These are phyloP conservation scores for Infundibulicybe gibba DNA, from an alignment of 768 basidiomycete genomes.

Conservation along the genomic window DNA sequence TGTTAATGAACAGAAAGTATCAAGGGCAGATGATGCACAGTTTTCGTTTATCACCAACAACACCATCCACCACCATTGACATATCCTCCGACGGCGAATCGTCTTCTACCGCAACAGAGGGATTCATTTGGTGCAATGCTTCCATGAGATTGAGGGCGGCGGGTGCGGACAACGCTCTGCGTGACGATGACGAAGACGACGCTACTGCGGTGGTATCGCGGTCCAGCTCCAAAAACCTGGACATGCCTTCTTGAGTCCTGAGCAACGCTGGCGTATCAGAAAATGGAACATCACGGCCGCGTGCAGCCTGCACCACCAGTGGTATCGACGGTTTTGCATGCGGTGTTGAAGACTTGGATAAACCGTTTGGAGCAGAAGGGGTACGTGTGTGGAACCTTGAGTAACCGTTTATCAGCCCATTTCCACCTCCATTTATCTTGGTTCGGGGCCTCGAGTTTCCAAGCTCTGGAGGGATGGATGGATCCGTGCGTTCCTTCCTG, in stretches of 20 bases:
- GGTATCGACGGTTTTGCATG: slow-evolving; percentile 21
- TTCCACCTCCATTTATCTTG: slow-evolving; percentile 43
- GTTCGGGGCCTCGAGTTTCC: slow-evolving; percentile 24
- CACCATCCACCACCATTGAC: slow-evolving; percentile 24
- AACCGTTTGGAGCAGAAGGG: slow-evolving; percentile 26
- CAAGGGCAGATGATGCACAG: slow-evolving; percentile 25
- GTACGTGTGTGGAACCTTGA: slow-evolving; percentile 32
- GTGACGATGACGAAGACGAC: slow-evolving; percentile 4
- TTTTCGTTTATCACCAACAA: slow-evolving; percentile 65
- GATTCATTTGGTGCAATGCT: slow-evolving; percentile 32
- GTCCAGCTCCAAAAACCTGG: slow-evolving; percentile 58
- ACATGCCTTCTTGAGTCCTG: slow-evolving; percentile 76
- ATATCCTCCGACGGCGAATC: slow-evolving; percentile 16
- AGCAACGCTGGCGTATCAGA: slow-evolving; percentile 64
- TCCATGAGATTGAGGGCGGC: slow-evolving; percentile 14
- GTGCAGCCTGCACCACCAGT: slow-evolving; percentile 14
- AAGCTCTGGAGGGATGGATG: slow-evolving; percentile 52
- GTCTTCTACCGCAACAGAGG: slow-evolving; percentile 28
- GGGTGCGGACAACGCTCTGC: slow-evolving; percentile 5
- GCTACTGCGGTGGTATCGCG: slow-evolving; percentile 32
- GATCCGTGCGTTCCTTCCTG: slow-evolving; percentile 75
- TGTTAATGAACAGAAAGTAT: background rate
- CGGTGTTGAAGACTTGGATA: slow-evolving; percentile 24
- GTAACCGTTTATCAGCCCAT: slow-evolving; percentile 37
- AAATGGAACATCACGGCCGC: slow-evolving; percentile 48